These are phyloP conservation scores for Macroventuria anomochaeta DNA, from an alignment of 2,329 filamentous ascomycete genomes.

Conservation along the genomic window DNA sequence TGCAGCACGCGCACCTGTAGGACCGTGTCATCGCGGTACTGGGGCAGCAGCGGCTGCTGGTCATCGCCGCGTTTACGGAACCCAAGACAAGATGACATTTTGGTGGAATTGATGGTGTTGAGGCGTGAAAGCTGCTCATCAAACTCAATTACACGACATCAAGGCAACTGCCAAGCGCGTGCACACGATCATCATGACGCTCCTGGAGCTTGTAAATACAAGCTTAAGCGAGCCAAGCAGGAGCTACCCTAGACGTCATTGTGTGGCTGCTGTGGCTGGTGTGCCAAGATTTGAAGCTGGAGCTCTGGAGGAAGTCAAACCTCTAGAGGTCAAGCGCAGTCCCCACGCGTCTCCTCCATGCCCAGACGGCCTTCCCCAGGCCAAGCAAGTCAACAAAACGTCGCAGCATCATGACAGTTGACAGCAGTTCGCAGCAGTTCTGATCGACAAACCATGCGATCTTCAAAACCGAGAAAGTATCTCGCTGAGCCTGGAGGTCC, in stretches of 20 bases:
- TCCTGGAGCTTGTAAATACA: neutral
- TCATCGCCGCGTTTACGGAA: conserved; percentile 65
- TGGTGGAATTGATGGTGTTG: conserved; percentile 10
- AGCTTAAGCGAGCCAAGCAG: conserved; percentile 6
- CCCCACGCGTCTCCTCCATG: conserved; percentile 14
- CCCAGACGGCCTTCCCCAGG: conserved; percentile 19
- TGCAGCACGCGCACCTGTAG: conserved; percentile 49
- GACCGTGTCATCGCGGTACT: conserved; percentile 78
- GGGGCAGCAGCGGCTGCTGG: conserved; percentile 76
- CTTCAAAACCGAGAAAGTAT: neutral
- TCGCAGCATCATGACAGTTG: conserved; percentile 12
- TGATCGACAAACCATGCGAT: neutral
- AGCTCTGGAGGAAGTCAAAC: conserved; percentile 5
- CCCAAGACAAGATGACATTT: conserved; percentile 71
- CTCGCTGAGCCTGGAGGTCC: neutral
- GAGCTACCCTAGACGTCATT: conserved; percentile 15
- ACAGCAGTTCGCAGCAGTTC: conserved; percentile 14
- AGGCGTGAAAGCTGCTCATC: conserved; percentile 1
- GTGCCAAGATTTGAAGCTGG: conserved; percentile 4
- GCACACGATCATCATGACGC: conserved; percentile 13
- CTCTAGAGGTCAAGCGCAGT: conserved; percentile 13
- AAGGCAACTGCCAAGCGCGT: conserved; percentile 11
- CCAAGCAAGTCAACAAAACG: conserved; percentile 18
- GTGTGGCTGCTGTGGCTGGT: conserved; percentile 12
- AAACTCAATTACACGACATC: neutral